Evolutionary conservation across 2,329 filamentous ascomycete species (phyloP).

Genomic region (Cladobotryum protrusum): DNA sequence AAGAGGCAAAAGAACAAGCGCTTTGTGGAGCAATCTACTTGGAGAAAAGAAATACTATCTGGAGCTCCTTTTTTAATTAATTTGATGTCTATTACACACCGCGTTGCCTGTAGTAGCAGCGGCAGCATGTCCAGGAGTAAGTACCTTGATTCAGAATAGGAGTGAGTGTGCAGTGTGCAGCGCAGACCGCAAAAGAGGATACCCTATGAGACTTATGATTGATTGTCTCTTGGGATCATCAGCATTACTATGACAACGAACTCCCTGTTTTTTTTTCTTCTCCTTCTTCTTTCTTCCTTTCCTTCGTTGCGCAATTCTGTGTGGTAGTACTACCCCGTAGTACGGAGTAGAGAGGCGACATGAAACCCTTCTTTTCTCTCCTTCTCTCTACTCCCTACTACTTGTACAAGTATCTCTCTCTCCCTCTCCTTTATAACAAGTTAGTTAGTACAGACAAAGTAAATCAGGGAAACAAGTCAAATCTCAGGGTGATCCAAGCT

Average conservation of each 20-base stretch:
- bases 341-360: no score
- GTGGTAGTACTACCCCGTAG: no score
- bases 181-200: no score
- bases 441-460: not conserved
- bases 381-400: not conserved
- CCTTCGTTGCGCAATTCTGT: not conserved
- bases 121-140: no score
- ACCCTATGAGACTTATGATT: no score
- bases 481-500: not conserved
- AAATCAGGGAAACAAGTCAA: not conserved
- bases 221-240: no score
- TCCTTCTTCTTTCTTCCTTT: conserved; percentile 10
- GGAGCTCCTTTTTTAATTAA: conserved; percentile 12
- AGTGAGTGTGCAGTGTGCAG: no score
- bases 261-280: not conserved
- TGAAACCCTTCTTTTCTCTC: not conserved
- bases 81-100: conserved; percentile 1
- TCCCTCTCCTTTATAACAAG: no score
- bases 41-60: conserved; percentile 2
- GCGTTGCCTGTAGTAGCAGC: no score
- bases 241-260: no score
- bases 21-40: not conserved
- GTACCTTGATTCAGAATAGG: no score
- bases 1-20: conserved; percentile 4
- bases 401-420: not conserved